Conservation (phyloP, 768 basidiomycete genomes). For the Rhizopogon roseolus region DNA sequence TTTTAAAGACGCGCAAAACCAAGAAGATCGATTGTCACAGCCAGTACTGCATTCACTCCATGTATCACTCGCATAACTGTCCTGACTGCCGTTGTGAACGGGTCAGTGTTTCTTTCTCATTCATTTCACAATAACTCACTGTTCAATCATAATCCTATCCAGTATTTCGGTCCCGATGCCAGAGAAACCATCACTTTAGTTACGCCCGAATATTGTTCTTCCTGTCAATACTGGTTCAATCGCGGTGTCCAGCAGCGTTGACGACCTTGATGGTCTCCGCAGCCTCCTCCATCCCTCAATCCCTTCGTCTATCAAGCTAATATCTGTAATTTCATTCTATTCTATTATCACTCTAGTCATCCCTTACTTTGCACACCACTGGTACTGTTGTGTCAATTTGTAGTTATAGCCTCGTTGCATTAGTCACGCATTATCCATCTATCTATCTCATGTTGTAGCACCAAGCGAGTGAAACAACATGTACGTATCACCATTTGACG, state of each 20-base stretch:
- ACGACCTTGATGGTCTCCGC: conserved; percentile 14
- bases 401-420: conserved; percentile 12
- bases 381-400: conserved; percentile 13
- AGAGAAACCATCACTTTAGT: conserved; percentile 52
- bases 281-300: background rate
- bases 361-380: conserved; percentile 9
- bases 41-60: conserved; percentile 36
- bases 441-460: background rate
- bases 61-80: conserved; percentile 36
- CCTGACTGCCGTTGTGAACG: conserved; percentile 39
- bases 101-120: conserved; percentile 22
- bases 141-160: conserved; percentile 6
- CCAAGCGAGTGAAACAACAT: conserved; percentile 7
- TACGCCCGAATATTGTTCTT: conserved; percentile 49
- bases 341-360: conserved; percentile 23
- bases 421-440: conserved; percentile 3
- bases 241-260: conserved; percentile 36
- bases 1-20: conserved; percentile 28
- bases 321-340: conserved; percentile 11
- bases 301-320: conserved; percentile 1
- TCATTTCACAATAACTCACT: conserved; percentile 1
- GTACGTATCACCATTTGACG: conserved; percentile 59
- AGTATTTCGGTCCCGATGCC: conserved; percentile 72
- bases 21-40: conserved; percentile 30
- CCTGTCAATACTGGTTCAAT: conserved; percentile 58